A percentile compares a stretch with the other conserved stretches of the same genome.
These are phyloP conservation scores for Phialocephala sp. DNA, from an alignment of 2,329 filamentous ascomycete genomes.

Conservation along the genomic window DNA sequence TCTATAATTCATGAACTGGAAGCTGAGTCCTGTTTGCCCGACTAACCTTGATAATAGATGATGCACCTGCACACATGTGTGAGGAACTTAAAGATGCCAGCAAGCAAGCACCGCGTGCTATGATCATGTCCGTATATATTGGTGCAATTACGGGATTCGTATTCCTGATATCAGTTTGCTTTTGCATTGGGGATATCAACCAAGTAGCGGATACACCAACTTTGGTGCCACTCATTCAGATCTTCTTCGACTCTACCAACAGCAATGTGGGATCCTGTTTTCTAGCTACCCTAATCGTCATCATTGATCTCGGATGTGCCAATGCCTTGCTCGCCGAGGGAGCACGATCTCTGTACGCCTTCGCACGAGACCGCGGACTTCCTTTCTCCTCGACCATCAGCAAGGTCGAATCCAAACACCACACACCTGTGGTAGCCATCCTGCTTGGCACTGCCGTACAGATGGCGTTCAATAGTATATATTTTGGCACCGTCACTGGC, in stretches of 20 bases:
- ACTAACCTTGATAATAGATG: constrained; percentile 24
- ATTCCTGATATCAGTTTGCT: constrained; percentile 55
- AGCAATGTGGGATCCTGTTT: constrained; percentile 52
- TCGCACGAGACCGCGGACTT: constrained; percentile 57
- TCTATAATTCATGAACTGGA: neutral
- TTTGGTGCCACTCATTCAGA: constrained; percentile 55
- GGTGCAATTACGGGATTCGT: constrained; percentile 54
- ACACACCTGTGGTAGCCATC: constrained; percentile 56
- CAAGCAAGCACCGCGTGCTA: constrained; percentile 55
- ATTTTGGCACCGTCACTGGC: constrained; percentile 59
- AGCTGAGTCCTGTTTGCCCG: no score
- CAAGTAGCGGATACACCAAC: constrained; percentile 49
- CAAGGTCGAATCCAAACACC: constrained; percentile 51
- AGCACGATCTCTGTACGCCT: constrained; percentile 49
- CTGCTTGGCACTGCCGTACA: constrained; percentile 54
- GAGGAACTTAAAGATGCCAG: constrained; percentile 59
- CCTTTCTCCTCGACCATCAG: constrained; percentile 55
- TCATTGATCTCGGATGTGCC: constrained; percentile 48
- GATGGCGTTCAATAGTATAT: constrained; percentile 58
- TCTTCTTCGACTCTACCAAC: constrained; percentile 54
- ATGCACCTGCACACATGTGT: constrained; percentile 56
- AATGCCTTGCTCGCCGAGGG: constrained; percentile 46
- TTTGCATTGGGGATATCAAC: constrained; percentile 57
- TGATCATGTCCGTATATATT: constrained; percentile 53
- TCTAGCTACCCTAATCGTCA: constrained; percentile 52